Evolutionary conservation across 108 stramenopile species (phyloP).

Genomic region (Ochromonas danica): DNA sequence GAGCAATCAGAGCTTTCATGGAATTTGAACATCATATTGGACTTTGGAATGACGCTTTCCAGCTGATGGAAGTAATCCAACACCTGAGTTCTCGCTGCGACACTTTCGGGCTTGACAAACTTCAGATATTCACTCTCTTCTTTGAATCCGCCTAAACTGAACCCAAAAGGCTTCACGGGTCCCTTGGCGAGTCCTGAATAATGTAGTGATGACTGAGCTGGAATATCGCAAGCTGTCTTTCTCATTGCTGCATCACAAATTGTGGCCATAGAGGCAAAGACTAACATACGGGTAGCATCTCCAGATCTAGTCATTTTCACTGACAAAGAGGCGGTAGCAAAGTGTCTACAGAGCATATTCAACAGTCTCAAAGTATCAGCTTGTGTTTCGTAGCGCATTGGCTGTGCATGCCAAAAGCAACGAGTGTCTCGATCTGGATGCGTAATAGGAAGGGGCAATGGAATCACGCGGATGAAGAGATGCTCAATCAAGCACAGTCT

Average conservation of each 20-base stretch:
- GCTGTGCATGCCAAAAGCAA: slow-evolving; percentile 87
- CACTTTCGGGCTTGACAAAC: slow-evolving; percentile 81
- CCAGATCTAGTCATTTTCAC: slow-evolving; percentile 91
- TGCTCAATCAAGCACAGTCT: slow-evolving; percentile 90
- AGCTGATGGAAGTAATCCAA: slow-evolving; percentile 82
- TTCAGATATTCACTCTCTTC: slow-evolving; percentile 84
- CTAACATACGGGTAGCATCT: slow-evolving; percentile 90
- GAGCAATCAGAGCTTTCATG: slow-evolving; percentile 48
- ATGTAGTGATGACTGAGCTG: slow-evolving; percentile 84
- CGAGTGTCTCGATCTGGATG: slow-evolving; percentile 65
- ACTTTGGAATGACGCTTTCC: slow-evolving; percentile 34
- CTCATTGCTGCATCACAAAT: slow-evolving; percentile 92
- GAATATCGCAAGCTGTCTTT: slow-evolving; percentile 86
- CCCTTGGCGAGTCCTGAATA: slow-evolving; percentile 88
- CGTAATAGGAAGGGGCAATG: slow-evolving; percentile 69
- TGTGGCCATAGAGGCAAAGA: slow-evolving; percentile 89
- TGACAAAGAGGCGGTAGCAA: slow-evolving; percentile 75
- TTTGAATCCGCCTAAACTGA: slow-evolving; percentile 89
- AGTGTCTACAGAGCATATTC: slow-evolving; percentile 47
- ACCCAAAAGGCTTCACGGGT: slow-evolving; percentile 88
- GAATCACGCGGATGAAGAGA: slow-evolving; percentile 83
- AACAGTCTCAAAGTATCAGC: slow-evolving; percentile 54
- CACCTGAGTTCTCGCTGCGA: slow-evolving; percentile 75
- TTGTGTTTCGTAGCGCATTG: slow-evolving; percentile 80
- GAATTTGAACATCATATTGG: slow-evolving; percentile 52